Evolutionary conservation across 768 basidiomycete species (phyloP), one percentile per base, ranked within the genome.

Genomic region (Naganishia onofrii): DNA sequence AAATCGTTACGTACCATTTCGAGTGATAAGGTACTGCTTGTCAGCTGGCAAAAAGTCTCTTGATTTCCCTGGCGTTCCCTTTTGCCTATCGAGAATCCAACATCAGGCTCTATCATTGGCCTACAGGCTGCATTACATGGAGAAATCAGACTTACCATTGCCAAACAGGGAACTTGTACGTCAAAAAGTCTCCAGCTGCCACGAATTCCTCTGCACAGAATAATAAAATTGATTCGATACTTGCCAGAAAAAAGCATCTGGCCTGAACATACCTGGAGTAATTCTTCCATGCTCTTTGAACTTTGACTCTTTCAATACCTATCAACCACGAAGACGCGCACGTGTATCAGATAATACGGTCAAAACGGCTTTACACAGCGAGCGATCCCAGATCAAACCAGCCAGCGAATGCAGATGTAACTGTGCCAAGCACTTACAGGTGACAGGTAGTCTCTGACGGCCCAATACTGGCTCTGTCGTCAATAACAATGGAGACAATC

Each of bases 81-180:
- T 89, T 83, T 98, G 92, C 93, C 93, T 97, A 75, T 53, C 13
- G 23, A 17, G 2, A 44, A 4, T 17, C 26, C 6, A 54, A 9
- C 19, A 21, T 7, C 46, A 29, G 3, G 36, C 5, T 15, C 65
- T n/a, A 28, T 4, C 13, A 21, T 51, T 48, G 2, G 29, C 2
- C 17, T 2, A 32, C 2, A 3, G 42, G 64, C 26, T 13, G 31
- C 38, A 13, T 36, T 19, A 29, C n/a, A 52, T 8, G 34, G 19
- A 15, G 1, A 17, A 34, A 12, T n/a, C 13, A 21, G 34, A 73
- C 90, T 75, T 69, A 92, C 96, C 96, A 99, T 77, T 88, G 85
- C 96, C 96, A 99, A 29, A 96, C 93, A 13, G 92, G 92, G 82
- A 99, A 99, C 84, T 99, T 99, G 87, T 97, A 97, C 8, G 89